Conservation (phyloP, 2,329 filamentous ascomycete species). For the Neofusicoccum laricinum region DNA sequence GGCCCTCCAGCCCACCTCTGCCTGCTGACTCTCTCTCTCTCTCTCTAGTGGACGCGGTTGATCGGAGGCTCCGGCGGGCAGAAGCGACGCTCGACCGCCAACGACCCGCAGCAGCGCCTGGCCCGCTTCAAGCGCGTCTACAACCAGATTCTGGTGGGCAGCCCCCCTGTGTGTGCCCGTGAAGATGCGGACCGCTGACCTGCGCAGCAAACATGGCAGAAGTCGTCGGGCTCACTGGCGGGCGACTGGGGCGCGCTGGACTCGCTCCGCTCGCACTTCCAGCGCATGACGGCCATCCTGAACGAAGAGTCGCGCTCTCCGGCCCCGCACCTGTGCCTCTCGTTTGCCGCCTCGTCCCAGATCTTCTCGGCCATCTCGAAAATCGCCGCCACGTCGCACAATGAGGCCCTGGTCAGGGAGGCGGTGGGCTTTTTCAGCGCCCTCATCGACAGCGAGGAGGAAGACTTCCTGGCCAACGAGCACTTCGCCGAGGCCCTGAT, state of each 20-base stretch:
- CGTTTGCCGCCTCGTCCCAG: constrained; percentile 80
- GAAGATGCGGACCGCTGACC: constrained; percentile 11
- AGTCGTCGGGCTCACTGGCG: constrained; percentile 46
- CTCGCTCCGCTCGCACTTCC: constrained; percentile 52
- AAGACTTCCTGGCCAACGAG: constrained; percentile 85
- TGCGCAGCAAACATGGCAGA: constrained; percentile 59
- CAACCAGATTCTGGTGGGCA: constrained; percentile 54
- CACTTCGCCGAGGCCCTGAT: constrained; percentile 85
- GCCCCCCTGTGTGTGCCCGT: neutral
- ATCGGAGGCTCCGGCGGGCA: constrained; percentile 54
- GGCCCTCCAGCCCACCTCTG: neutral
- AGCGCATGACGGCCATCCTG: constrained; percentile 64
- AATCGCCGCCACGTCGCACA: constrained; percentile 79
- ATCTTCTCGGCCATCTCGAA: constrained; percentile 88
- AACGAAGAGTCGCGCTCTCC: constrained; percentile 86
- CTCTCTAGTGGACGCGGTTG: constrained; percentile 59
- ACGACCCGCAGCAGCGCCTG: constrained; percentile 59
- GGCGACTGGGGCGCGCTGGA: constrained; percentile 51
- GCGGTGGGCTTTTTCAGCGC: constrained; percentile 85
- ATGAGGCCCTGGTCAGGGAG: constrained; percentile 81
- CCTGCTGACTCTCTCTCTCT: constrained; percentile 14
- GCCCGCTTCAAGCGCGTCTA: constrained; percentile 60
- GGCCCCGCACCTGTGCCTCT: constrained; percentile 85
- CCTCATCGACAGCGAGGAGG: constrained; percentile 93
- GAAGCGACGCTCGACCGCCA: constrained; percentile 50